phyloP scores from a whole-genome alignment of 1,284 basidiomycete species.

The Fomitopsis pinicola region DNA sequence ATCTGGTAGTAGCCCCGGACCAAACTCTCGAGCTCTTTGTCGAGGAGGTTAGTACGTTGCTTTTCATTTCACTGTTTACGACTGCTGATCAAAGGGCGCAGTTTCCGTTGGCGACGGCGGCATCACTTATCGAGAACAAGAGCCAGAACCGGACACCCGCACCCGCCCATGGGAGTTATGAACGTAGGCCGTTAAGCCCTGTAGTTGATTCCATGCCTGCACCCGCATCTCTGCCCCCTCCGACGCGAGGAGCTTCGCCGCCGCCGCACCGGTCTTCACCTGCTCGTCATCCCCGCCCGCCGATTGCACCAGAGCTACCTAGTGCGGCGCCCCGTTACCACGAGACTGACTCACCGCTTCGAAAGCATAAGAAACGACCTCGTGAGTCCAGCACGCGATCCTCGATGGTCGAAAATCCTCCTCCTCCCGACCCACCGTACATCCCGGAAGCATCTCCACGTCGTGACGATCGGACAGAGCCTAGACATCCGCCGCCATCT shows the following conservation, averaged over 20 bases:
- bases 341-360: neutral
- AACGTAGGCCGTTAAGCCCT: constrained; percentile 14
- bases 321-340: neutral
- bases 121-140: neutral
- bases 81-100: neutral
- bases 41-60: constrained; percentile 22
- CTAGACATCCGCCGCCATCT: neutral
- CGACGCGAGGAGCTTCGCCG: neutral
- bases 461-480: neutral
- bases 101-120: neutral
- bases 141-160: neutral
- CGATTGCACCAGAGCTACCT: neutral
- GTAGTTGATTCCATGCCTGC: constrained; percentile 13
- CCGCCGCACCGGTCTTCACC: neutral
- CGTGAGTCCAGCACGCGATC: neutral
- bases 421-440: neutral
- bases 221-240: constrained; percentile 7
- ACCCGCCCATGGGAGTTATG: constrained; percentile 7
- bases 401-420: neutral
- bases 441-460: neutral
- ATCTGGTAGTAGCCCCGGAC: constrained; percentile 28
- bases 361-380: neutral
- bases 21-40: constrained; percentile 31
- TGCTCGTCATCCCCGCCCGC: neutral
- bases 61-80: neutral